phyloP scores from a whole-genome alignment of 1,139 yeast genomes.

The Ogataea hybrid region DNA sequence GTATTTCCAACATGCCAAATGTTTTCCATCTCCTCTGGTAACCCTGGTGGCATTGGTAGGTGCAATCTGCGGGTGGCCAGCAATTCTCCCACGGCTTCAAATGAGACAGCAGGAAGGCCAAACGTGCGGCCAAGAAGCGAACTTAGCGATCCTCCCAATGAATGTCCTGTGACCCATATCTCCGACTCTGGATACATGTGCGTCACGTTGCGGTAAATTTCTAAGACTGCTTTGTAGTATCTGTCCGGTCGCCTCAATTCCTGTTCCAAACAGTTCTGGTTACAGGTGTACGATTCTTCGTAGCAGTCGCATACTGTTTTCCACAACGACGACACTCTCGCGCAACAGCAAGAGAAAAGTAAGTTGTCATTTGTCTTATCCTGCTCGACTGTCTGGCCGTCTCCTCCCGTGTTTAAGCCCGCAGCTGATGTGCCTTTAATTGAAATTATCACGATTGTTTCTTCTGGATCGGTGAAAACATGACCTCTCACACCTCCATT shows the following conservation, averaged over 20 bases:
- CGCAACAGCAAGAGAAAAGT: conserved; percentile 94
- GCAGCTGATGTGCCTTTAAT: conserved; percentile 94
- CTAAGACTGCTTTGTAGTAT: conserved; percentile 79
- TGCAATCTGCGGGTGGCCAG: conserved; percentile 82
- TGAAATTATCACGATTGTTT: conserved; percentile 71
- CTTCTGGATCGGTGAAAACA: conserved; percentile 67
- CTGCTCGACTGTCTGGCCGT: conserved; percentile 69
- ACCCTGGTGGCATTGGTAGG: conserved; percentile 90
- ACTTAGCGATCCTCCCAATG: conserved; percentile 89
- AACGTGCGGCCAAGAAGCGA: conserved; percentile 82
- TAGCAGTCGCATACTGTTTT: conserved; percentile 95
- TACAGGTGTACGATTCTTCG: conserved; percentile 81
- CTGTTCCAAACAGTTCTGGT: conserved; percentile 79
- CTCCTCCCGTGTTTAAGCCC: conserved; percentile 68
- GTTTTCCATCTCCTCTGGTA: conserved; percentile 75
- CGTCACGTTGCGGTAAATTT: conserved; percentile 73
- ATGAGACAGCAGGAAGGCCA: conserved; percentile 87
- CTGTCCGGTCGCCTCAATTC: conserved; percentile 74
- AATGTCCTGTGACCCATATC: conserved; percentile 95
- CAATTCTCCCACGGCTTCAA: conserved; percentile 92
- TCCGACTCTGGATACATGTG: conserved; percentile 64
- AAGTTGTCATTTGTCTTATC: conserved; percentile 89
- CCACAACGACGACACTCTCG: conserved; percentile 90
- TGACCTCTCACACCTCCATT: conserved; percentile 87
- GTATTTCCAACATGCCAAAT: conserved; percentile 97